These are phyloP conservation scores for Clarireedia monteithiana DNA, from an alignment of 2,329 filamentous ascomycete species.

Conservation along the genomic window DNA sequence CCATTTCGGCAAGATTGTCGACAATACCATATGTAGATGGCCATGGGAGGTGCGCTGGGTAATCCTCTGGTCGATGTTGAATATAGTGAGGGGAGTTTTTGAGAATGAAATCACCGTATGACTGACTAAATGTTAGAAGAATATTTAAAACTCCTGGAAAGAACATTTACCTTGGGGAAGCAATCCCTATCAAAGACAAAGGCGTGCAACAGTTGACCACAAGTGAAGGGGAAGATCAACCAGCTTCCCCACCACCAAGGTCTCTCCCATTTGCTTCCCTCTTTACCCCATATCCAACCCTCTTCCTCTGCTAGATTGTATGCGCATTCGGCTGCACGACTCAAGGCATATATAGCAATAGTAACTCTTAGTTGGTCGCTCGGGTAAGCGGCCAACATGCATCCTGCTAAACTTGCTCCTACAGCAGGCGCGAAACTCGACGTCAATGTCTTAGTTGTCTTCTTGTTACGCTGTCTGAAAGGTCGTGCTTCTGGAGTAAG, in stretches of 20 bases:
- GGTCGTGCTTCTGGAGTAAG: constrained; percentile 71
- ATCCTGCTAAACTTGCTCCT: constrained; percentile 81
- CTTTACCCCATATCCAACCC: constrained; percentile 57
- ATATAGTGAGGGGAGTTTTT: constrained; percentile 72
- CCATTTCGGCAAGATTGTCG: constrained; percentile 75
- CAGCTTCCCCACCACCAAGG: constrained; percentile 84
- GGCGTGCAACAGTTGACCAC: constrained; percentile 69
- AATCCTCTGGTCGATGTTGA: constrained; percentile 60
- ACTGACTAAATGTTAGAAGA: constrained; percentile 15
- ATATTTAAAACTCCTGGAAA: constrained; percentile 22
- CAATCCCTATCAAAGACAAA: constrained; percentile 71
- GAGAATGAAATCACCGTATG: constrained; percentile 58
- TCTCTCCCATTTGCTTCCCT: constrained; percentile 46
- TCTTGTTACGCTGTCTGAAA: constrained; percentile 77
- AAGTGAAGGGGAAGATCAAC: constrained; percentile 69
- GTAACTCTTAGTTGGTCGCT: constrained; percentile 64
- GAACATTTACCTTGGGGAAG: constrained; percentile 48
- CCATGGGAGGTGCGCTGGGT: constrained; percentile 63
- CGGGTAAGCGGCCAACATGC: constrained; percentile 72
- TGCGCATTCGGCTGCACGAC: constrained; percentile 73
- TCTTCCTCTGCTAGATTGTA: constrained; percentile 79
- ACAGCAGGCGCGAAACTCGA: constrained; percentile 79
- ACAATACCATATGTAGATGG: constrained; percentile 68
- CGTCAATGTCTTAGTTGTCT: constrained; percentile 65
- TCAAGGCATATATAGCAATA: constrained; percentile 73